Evolutionary conservation across 1,284 basidiomycete genomes (phyloP).

Genomic region (Cerioporus squamosus): DNA sequence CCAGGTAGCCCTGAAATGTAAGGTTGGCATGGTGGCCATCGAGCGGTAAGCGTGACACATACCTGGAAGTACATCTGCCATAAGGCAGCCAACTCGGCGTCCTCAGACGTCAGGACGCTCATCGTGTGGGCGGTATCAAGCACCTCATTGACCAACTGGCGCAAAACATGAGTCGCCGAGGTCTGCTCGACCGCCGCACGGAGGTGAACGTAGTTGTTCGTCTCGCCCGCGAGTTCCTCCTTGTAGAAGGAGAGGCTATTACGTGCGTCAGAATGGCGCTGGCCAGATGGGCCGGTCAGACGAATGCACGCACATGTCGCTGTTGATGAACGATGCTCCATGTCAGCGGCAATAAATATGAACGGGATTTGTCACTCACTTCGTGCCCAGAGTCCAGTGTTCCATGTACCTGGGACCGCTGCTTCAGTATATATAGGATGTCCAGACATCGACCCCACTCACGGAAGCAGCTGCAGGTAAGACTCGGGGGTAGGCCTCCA

Average conservation of each 20-base stretch:
- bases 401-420: constrained; percentile 14
- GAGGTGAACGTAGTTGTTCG: constrained; percentile 18
- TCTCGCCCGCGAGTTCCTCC: constrained; percentile 17
- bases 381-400: constrained; percentile 13
- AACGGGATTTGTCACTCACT: constrained; percentile 3
- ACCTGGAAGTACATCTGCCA: constrained; percentile 12
- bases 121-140: constrained; percentile 8
- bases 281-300: background rate
- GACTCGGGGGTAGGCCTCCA: constrained; percentile 13
- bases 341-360: background rate
- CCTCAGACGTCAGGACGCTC: constrained; percentile 2
- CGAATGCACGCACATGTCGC: constrained; percentile 19
- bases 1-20: constrained; percentile 13
- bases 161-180: constrained; percentile 3
- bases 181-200: constrained; percentile 11
- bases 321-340: background rate
- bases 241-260: constrained; percentile 24
- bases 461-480: constrained; percentile 22
- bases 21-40: too few relatives aligned
- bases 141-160: constrained; percentile 14
- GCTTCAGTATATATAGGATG: background rate
- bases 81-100: constrained; percentile 6
- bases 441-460: background rate
- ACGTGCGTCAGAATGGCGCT: background rate
- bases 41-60: background rate